These are phyloP conservation scores for Pseudogymnoascus sp. DNA, from an alignment of 2,329 filamentous ascomycete genomes.

Conservation along the genomic window DNA sequence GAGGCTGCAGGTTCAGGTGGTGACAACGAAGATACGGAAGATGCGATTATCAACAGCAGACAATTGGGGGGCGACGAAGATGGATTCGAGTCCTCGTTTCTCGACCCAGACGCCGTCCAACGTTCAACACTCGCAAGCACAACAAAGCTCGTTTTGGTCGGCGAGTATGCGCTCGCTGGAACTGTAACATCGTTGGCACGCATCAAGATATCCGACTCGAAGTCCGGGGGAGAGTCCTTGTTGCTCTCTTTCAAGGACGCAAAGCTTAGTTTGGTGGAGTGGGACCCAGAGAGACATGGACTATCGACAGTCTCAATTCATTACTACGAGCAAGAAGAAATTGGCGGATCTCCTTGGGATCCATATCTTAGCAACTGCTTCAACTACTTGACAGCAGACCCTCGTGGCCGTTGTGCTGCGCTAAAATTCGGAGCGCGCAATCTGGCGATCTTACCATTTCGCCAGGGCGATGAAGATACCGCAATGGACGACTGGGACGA, in stretches of 20 bases:
- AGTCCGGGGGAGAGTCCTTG: conserved; percentile 76
- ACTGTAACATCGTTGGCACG: conserved; percentile 77
- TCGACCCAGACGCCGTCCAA: conserved; percentile 56
- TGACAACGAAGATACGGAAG: conserved; percentile 32
- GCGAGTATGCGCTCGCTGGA: conserved; percentile 77
- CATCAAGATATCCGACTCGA: conserved; percentile 65
- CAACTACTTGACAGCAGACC: conserved; percentile 82
- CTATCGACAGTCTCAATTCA: conserved; percentile 91
- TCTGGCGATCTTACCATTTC: conserved; percentile 89
- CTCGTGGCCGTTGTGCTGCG: conserved; percentile 85
- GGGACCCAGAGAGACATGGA: conserved; percentile 74
- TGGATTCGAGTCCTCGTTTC: conserved; percentile 59
- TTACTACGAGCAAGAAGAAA: conserved; percentile 94
- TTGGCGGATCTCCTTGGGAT: conserved; percentile 76
- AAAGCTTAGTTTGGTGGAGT: conserved; percentile 87
- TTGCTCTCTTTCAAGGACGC: conserved; percentile 83
- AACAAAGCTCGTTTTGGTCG: conserved; percentile 75
- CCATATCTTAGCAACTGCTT: conserved; percentile 67
- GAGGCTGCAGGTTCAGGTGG: conserved; percentile 21
- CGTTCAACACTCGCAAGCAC: conserved; percentile 59
- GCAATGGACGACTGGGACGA: conserved; percentile 89
- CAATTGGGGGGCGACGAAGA: conserved; percentile 52
- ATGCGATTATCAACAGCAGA: conserved; percentile 45
- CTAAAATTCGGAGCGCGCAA: conserved; percentile 87
- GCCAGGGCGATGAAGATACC: conserved; percentile 77